Base-by-base conservation (phyloP, 805 yeast species). In the Monosporozyma servazzii region DNA sequence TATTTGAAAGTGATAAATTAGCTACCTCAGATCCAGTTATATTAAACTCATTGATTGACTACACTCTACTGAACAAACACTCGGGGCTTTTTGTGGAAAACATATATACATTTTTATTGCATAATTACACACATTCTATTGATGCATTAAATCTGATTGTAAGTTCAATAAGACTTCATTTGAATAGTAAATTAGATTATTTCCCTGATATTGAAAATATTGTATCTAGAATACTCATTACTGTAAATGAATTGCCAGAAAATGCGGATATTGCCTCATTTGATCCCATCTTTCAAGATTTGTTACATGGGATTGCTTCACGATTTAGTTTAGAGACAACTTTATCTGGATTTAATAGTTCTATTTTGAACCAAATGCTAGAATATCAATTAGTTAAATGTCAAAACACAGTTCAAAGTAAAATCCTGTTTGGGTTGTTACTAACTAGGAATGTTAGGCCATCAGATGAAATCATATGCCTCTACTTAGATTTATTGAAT, bases 41-140 rank as follows among this genome's bases (percentile, higher is more conserved):
- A 3, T 18, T 52, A 15, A 49, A 44, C 17, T 53, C 51, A 1
- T 33, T 51, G 4, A 52, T 54, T 23, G 57, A 54, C 36, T 50
- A 49, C 41, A 17, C 40, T 17, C 41, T 52, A 15, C 17, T 31
- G 18, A 51, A 49, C 45, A 23, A 30, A 21, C 47, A 49, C 8
- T 37, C 53, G 1, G 53, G 54, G 9, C 13, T 62, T 5, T 83
- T 57, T 30, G 45, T 58, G 3, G 67, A 18, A 63, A 83, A 58
- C 62, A 69, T 60, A 10, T 65, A 59, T 44, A 52, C 56, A 40
- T 64, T 54, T 48, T 29, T 63, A 20, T 51, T 63, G 45, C 65
- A 63, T 20, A 58, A 56, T 31, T 54, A 56, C 45, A 54, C 55
- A 23, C 53, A 53, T 21, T 51, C 61, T 13, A 33, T 31, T 4